These are phyloP conservation scores for Pleurotus platypus DNA, from an alignment of 768 basidiomycete genomes.

Conservation along the genomic window DNA sequence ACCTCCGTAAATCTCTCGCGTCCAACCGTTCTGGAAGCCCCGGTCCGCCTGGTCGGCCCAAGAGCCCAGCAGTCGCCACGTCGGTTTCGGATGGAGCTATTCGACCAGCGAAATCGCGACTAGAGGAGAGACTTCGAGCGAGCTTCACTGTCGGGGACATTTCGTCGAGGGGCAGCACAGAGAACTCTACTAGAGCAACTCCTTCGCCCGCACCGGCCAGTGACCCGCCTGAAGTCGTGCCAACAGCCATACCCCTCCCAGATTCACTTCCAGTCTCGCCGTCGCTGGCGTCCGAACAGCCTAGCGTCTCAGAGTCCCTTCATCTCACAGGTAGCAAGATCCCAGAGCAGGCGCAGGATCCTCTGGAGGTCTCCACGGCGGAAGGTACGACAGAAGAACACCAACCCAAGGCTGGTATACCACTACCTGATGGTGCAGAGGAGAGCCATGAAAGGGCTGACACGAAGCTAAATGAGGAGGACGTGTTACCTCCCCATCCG, in stretches of 20 bases:
- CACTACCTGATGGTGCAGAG: neutral
- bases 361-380: neutral
- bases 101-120: conserved; percentile 45
- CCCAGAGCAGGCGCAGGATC: neutral
- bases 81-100: conserved; percentile 6
- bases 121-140: conserved; percentile 74
- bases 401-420: conserved; percentile 5
- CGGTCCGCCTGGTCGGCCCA: conserved; percentile 13
- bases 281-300: too few relatives aligned
- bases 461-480: too few relatives aligned
- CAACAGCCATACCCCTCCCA: too few relatives aligned
- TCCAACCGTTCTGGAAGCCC: conserved; percentile 42
- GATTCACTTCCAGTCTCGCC: too few relatives aligned
- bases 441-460: neutral
- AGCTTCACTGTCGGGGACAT: conserved; percentile 56
- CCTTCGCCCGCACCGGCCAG: conserved; percentile 3
- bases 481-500: too few relatives aligned
- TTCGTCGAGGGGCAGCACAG: conserved; percentile 34
- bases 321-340: neutral
- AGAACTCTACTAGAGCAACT: conserved; percentile 29
- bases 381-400: neutral
- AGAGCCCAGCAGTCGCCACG: conserved; percentile 15
- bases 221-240: too few relatives aligned
- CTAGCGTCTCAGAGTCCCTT: too few relatives aligned
- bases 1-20: conserved; percentile 61